Base-by-base conservation (phyloP, 1,284 basidiomycete genomes). In the Sphagnurus paluster region DNA sequence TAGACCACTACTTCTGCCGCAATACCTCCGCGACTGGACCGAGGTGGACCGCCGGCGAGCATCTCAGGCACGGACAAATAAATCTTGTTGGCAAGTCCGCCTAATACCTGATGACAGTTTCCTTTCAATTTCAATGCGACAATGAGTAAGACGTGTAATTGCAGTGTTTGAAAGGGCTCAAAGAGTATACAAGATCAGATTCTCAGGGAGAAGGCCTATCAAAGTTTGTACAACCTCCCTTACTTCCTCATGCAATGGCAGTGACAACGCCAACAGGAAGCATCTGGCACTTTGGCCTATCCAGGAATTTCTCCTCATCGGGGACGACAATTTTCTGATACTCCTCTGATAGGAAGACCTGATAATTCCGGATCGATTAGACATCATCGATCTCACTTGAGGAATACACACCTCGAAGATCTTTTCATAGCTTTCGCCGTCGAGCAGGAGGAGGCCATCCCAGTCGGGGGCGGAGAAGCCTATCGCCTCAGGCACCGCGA, bases 211-310 rank as follows among this genome's bases (percentile, higher is more conserved):
- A n/a, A n/a, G n/a, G n/a, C n/a, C n/a, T n/a, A n/a, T n/a, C n/a
- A n/a, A n/a, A n/a, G n/a, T n/a, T n/a, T n/a, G n/a, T n/a, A n/a
- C n/a, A n/a, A n/a, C n/a, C n/a, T n/a, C n/a, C n/a, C n/a, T n/a
- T n/a, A n/a, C n/a, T n/a, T n/a, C n/a, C n/a, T 37, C 36, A 40
- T 14, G 61, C 57, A 14, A 78, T 20, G 13, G 50, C 19, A 4
- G 54, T 45, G 2, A 39, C 29, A 19, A 55, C 28, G 28, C 49
- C 48, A 24, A 53, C 29, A 7, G 51, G 43, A 28, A 58, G 30
- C 10, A 56, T 30, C 13, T 47, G 47, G 16, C 44, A 49, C 16
- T 39, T 43, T n/a, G 38, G 10, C 28, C 50, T 53, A 37, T 54
- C 46, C 13, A 56, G 4, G n/a, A 58, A 58, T 1, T 52, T 46